These are phyloP conservation scores for Artemisia princeps DNA, from an alignment of 140 eudicot species.

Conservation along the genomic window DNA sequence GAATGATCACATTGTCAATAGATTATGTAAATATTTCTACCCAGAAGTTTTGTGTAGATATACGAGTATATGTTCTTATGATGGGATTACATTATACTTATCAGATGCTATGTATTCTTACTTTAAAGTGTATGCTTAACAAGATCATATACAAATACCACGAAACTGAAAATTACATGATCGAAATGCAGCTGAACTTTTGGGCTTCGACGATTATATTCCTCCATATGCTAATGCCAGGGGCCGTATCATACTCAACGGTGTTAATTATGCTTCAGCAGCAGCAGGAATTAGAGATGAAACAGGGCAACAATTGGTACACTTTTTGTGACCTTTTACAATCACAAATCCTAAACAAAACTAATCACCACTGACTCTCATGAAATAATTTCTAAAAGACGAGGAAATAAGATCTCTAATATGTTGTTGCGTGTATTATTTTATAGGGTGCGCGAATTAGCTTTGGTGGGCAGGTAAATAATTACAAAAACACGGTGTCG, in stretches of 20 bases:
- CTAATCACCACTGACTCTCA: background rate
- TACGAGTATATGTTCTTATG: too few relatives aligned
- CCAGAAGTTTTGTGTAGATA: too few relatives aligned
- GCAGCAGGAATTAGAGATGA: constrained; percentile 32
- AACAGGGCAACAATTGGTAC: constrained; percentile 30
- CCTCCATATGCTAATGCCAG: constrained; percentile 16
- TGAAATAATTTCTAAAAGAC: background rate
- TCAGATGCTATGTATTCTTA: background rate
- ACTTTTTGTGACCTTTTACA: background rate
- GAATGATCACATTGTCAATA: too few relatives aligned
- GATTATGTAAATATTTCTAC: too few relatives aligned
- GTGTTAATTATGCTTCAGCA: constrained; percentile 30
- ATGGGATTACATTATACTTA: background rate
- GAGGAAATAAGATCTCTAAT: too few relatives aligned
- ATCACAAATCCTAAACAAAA: background rate
- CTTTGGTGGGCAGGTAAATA: constrained; percentile 20
- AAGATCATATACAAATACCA: background rate
- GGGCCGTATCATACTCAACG: constrained; percentile 21
- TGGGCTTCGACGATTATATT: constrained; percentile 24
- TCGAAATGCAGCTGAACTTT: constrained; percentile 20
- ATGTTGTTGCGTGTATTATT: background rate
- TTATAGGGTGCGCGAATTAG: constrained; percentile 19
- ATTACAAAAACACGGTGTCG: constrained; percentile 16
- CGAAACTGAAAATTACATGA: background rate
- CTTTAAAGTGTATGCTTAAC: background rate